Percentiles rank a stretch among this genome's conserved stretches.
These are phyloP conservation scores for Byssothecium circinans DNA, from an alignment of 2,329 filamentous ascomycete species.

Conservation along the genomic window DNA sequence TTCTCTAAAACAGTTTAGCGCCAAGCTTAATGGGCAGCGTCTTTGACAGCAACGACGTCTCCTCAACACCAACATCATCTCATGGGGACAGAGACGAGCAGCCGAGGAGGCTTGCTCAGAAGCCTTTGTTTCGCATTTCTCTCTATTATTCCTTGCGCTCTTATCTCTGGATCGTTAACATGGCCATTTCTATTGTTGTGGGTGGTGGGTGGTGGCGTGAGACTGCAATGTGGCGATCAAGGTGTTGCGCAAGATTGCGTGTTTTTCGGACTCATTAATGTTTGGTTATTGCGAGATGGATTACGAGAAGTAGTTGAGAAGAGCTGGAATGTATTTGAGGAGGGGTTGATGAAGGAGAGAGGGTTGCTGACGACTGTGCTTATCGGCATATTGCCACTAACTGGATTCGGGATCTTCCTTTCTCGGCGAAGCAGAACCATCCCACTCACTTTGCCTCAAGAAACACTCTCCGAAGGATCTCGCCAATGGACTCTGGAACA, in stretches of 20 bases:
- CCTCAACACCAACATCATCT: slow-evolving; percentile 8
- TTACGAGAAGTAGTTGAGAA: slow-evolving; percentile 10
- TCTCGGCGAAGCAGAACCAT: not conserved
- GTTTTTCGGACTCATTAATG: slow-evolving; percentile 15
- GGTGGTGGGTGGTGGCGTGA: slow-evolving; percentile 18
- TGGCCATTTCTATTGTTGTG: slow-evolving; percentile 26
- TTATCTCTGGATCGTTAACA: slow-evolving; percentile 9
- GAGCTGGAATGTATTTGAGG: slow-evolving; percentile 13
- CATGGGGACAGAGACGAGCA: slow-evolving; percentile 16
- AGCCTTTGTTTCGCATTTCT: slow-evolving; percentile 7
- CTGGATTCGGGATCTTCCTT: slow-evolving; percentile 8
- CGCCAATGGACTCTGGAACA: slow-evolving; percentile 16
- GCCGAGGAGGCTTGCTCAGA: slow-evolving; percentile 13
- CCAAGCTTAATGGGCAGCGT: not conserved
- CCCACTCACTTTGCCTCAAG: not conserved
- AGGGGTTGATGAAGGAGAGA: not conserved
- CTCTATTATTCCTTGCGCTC: slow-evolving; percentile 4
- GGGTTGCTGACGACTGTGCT: slow-evolving; percentile 8
- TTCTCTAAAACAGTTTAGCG: not conserved
- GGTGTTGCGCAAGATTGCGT: slow-evolving; percentile 24
- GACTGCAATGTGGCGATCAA: slow-evolving; percentile 20
- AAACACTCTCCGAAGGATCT: slow-evolving; percentile 2
- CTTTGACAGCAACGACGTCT: slow-evolving; percentile 11
- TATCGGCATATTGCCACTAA: slow-evolving; percentile 15
- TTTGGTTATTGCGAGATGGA: slow-evolving; percentile 9